These are phyloP conservation scores for Fagus sylvatica DNA, from an alignment of 306 rosid species.

Conservation along the genomic window DNA sequence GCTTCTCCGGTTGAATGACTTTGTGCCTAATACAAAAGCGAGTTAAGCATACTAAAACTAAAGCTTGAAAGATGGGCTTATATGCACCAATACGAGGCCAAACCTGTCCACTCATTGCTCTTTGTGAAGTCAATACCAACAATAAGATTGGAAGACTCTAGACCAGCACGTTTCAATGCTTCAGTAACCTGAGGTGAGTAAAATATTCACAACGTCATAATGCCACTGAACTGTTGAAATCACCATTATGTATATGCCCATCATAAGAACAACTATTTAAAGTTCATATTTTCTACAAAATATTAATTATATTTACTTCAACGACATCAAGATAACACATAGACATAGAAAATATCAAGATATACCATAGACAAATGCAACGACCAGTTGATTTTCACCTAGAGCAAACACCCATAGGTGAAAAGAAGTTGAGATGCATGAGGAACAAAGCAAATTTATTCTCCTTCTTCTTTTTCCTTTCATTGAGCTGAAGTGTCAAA, in stretches of 20 bases:
- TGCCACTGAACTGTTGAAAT: background rate
- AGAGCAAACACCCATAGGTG: background rate
- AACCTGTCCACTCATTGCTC: constrained; percentile 99
- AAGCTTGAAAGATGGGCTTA: background rate
- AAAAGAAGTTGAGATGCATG: background rate
- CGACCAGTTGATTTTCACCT: background rate
- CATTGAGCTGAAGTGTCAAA: background rate
- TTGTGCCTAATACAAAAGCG: constrained; percentile 49
- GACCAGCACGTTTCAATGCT: constrained; percentile 76
- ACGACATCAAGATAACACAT: background rate
- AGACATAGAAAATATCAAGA: background rate
- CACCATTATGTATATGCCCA: constrained; percentile 9
- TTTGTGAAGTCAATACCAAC: constrained; percentile 97
- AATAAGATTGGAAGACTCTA: constrained; percentile 92
- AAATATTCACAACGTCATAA: constrained; percentile 17
- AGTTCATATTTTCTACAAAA: constrained; percentile 8
- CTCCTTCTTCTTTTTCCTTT: background rate
- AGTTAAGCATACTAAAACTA: constrained; percentile 28
- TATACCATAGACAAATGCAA: background rate
- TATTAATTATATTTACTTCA: constrained; percentile 3
- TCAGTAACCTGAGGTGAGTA: constrained; percentile 70
- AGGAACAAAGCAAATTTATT: background rate
- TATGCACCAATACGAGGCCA: constrained; percentile 25
- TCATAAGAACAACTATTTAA: constrained; percentile 8
- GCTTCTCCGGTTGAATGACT: constrained; percentile 84